Base-by-base conservation (phyloP, 345 rosid genomes). In the Syzygium aqueum region DNA sequence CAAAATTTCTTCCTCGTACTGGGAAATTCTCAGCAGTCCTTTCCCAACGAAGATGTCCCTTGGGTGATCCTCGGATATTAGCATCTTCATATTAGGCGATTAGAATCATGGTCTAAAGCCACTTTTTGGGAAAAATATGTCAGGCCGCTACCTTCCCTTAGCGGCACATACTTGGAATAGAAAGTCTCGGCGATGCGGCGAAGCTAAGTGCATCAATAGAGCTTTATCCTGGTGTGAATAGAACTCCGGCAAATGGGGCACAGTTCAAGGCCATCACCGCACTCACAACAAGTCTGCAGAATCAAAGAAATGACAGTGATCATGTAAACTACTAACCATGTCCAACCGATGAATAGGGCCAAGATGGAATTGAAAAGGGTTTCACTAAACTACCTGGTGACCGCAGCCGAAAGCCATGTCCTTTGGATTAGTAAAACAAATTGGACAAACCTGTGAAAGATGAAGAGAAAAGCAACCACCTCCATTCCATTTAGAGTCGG, bases 341-440 rank as follows among this genome's bases (percentile, higher is more conserved):
- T 25, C 78, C 78, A 67, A 67, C 23, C 46, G 0, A 37, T 73
- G 80, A 0, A 33, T 46, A 59, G 49, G 30, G 6, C 54, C 16
- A 9, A 28, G 40, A 78, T 82, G 59, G 51, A 15, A 82, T 59
- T 3, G 3, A 85, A 53, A 21, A 14, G 86, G 33, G 51, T 84
- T 59, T 14, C 46, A 28, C 53, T 33, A 13, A 46, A 52, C 84
- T 87, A 93, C 94, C 94, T 91, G 94, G 85, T 93, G 94, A 27
- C 94, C 94, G 19, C 94, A 93, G 33, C 93, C 92, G 40, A 91
- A 93, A 77, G 94, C 94, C 94, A 93, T 90, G 89, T 93, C 85
- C 88, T 93, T 93, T n/a, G 54, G 86, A 84, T 89, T 90, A 22
- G 89, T 85, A 22, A 93, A 90, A 89, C 94, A 93, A 30, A 93